A percentile compares a stretch with the other conserved stretches of the same genome.
Conservation (phyloP, 2,329 filamentous ascomycete genomes). For the Hypoxylon sp. region DNA sequence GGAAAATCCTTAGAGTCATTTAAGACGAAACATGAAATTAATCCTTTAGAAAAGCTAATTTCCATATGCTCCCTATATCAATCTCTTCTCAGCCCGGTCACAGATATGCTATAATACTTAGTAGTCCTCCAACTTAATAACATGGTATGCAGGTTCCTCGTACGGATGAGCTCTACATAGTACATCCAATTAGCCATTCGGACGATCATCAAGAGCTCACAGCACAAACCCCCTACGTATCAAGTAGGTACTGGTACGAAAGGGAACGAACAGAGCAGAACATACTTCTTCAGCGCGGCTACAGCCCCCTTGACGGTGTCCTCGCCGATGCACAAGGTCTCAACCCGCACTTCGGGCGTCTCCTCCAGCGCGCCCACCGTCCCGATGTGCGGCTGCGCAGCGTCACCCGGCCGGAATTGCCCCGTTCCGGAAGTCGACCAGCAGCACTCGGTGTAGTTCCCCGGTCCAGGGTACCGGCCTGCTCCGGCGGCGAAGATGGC, state of each 20-base stretch:
- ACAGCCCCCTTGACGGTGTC: slow-evolving; percentile 71
- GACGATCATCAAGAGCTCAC: not conserved
- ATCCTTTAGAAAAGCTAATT: not conserved
- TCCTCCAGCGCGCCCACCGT: slow-evolving; percentile 70
- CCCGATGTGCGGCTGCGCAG: slow-evolving; percentile 76
- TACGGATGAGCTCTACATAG: slow-evolving; percentile 65
- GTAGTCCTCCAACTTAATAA: slow-evolving; percentile 64
- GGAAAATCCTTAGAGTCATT: not conserved
- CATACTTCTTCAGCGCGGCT: slow-evolving; percentile 75
- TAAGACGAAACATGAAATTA: not conserved
- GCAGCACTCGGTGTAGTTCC: slow-evolving; percentile 70
- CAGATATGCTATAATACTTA: slow-evolving; percentile 2
- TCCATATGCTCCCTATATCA: not conserved
- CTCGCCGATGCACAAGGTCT: slow-evolving; percentile 73
- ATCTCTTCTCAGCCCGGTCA: not conserved
- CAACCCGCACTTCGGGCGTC: slow-evolving; percentile 72
- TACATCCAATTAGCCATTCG: not conserved
- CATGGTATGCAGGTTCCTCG: slow-evolving; percentile 66
- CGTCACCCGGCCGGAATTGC: slow-evolving; percentile 75
- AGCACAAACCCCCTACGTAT: too few species aligned
- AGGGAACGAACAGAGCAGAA: slow-evolving; percentile 38
- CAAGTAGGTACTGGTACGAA: not conserved
- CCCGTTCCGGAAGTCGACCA: slow-evolving; percentile 69
- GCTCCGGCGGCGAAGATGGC: slow-evolving; percentile 73
- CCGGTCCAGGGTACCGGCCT: slow-evolving; percentile 65